These are phyloP conservation scores for Chaetoceros muelleri DNA, from an alignment of 108 stramenopile genomes.

Conservation along the genomic window DNA sequence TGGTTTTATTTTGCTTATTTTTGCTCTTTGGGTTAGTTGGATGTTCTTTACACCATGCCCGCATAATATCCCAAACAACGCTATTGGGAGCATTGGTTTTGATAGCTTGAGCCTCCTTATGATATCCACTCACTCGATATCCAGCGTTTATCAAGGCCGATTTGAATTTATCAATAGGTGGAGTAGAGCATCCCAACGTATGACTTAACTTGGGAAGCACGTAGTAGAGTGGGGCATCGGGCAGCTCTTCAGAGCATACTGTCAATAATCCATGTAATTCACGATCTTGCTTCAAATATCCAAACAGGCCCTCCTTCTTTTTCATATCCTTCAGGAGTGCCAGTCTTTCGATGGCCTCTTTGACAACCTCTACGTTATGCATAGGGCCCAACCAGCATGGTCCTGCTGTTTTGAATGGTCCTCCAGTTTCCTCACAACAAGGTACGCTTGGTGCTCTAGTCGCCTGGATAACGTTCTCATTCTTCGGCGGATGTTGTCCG, in stretches of 20 bases:
- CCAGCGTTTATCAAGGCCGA: constrained; percentile 89
- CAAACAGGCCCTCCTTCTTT: background rate
- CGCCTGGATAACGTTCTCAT: constrained; percentile 42
- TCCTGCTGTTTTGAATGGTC: constrained; percentile 82
- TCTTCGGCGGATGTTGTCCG: constrained; percentile 39
- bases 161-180: constrained; percentile 56
- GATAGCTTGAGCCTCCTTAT: constrained; percentile 89
- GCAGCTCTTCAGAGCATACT: constrained; percentile 85
- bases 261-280: constrained; percentile 80
- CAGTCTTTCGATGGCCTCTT: constrained; percentile 52
- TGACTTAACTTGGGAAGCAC: constrained; percentile 64
- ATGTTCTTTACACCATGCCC: constrained; percentile 82
- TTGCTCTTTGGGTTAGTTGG: constrained; percentile 35
- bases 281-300: constrained; percentile 43
- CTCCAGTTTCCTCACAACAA: constrained; percentile 65
- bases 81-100: constrained; percentile 92
- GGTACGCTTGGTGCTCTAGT: constrained; percentile 28
- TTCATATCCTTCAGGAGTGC: constrained; percentile 37
- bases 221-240: constrained; percentile 90
- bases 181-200: constrained; percentile 54
- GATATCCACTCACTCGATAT: constrained; percentile 84
- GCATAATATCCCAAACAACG: constrained; percentile 89
- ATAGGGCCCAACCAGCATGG: constrained; percentile 94
- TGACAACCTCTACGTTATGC: constrained; percentile 80
- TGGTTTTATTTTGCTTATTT: constrained; percentile 43